Evolutionary conservation across 768 basidiomycete genomes (phyloP).

Genomic region (Daedalea quercina): DNA sequence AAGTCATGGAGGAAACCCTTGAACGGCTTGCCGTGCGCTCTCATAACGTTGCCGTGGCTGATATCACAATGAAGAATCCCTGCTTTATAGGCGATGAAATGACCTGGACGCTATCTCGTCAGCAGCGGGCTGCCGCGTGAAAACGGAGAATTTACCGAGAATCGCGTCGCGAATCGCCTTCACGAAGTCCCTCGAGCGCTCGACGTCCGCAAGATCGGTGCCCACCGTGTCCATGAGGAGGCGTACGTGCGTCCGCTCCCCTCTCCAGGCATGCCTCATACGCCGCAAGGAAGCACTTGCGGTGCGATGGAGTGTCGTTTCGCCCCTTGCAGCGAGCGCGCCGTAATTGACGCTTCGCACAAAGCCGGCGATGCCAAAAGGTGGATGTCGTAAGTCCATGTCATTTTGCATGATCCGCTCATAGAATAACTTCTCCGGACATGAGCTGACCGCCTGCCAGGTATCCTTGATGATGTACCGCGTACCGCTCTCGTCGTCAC

Average conservation of each 20-base stretch:
- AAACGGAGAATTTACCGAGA: background rate
- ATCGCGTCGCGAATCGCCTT: background rate
- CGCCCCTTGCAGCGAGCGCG: background rate
- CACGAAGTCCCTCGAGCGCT: background rate
- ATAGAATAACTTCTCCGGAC: background rate
- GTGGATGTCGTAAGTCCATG: background rate
- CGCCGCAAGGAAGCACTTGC: background rate
- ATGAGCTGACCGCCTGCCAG: background rate
- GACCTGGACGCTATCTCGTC: constrained; percentile 1
- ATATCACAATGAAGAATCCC: constrained; percentile 9
- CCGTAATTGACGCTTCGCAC: background rate
- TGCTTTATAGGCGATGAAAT: constrained; percentile 1
- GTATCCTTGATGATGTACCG: constrained; percentile 1
- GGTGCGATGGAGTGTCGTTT: background rate
- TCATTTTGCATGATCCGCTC: background rate
- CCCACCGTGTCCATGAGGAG: constrained; percentile 3
- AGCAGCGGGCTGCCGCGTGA: too few relatives aligned
- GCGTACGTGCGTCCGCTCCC: constrained; percentile 9
- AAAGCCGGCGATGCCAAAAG: background rate
- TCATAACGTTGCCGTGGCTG: constrained; percentile 10
- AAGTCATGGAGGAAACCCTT: constrained; percentile 10
- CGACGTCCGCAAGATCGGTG: background rate
- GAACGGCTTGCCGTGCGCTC: background rate
- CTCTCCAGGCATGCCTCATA: too few relatives aligned
- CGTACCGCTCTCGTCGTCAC: background rate